phyloP scores from a whole-genome alignment of 306 rosid species.

The Rosa lucieae region DNA sequence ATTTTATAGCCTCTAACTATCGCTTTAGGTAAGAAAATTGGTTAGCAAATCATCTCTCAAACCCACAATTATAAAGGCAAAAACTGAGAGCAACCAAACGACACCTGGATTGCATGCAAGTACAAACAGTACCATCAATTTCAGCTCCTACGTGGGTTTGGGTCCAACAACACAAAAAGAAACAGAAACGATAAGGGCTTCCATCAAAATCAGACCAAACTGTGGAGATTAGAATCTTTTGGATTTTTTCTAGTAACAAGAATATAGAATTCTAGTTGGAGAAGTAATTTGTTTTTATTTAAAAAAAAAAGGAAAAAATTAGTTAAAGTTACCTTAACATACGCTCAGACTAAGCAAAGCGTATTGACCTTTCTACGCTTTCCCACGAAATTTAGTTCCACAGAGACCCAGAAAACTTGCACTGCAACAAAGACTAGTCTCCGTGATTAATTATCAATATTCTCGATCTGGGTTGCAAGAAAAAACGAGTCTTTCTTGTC shows the following conservation, averaged over 20 bases:
- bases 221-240: background rate
- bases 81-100: background rate
- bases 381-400: constrained; percentile 27
- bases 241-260: background rate
- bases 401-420: constrained; percentile 21
- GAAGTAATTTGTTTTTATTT: background rate
- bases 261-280: background rate
- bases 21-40: background rate
- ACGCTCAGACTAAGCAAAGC: background rate
- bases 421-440: constrained; percentile 23
- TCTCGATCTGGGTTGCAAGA: constrained; percentile 37
- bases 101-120: constrained; percentile 20
- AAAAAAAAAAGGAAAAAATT: background rate
- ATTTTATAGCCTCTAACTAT: background rate
- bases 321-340: background rate
- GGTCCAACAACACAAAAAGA: background rate
- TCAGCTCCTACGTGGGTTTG: background rate
- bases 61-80: background rate
- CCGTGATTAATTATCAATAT: background rate
- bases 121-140: background rate
- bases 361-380: constrained; percentile 12
- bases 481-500: background rate
- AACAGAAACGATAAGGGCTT: background rate
- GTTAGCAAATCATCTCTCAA: background rate
- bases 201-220: background rate